These are phyloP conservation scores for Orbilia brochopaga DNA, from an alignment of 2,329 filamentous ascomycete species.

Conservation along the genomic window DNA sequence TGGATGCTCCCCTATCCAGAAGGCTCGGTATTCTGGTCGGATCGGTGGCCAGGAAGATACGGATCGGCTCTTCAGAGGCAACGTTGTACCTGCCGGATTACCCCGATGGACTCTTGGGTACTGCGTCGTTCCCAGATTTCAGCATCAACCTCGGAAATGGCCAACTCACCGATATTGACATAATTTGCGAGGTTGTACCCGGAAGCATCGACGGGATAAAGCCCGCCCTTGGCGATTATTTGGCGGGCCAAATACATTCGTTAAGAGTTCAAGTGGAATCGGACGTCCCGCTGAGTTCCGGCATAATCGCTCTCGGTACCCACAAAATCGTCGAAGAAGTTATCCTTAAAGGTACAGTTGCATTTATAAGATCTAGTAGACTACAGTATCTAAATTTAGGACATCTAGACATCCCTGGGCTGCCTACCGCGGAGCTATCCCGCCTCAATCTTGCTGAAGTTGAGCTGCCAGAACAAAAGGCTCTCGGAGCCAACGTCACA, in stretches of 20 bases:
- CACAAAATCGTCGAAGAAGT: conserved; percentile 77
- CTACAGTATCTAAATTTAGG: conserved; percentile 25
- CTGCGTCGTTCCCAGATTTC: conserved; percentile 75
- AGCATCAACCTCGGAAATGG: conserved; percentile 78
- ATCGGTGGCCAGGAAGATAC: conserved; percentile 77
- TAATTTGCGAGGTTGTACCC: conserved; percentile 76
- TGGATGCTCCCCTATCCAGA: conserved; percentile 72
- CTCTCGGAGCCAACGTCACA: conserved; percentile 80
- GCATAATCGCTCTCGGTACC: conserved; percentile 77
- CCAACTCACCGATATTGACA: conserved; percentile 76
- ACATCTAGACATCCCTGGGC: conserved; percentile 70
- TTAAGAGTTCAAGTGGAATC: conserved; percentile 77
- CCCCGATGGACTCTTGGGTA: conserved; percentile 76
- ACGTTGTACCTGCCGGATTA: conserved; percentile 82
- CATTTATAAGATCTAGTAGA: conserved; percentile 28
- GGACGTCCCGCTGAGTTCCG: conserved; percentile 75
- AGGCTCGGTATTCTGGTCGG: conserved; percentile 78
- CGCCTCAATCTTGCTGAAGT: conserved; percentile 80
- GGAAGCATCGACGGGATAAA: conserved; percentile 79
- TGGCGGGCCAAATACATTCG: conserved; percentile 75
- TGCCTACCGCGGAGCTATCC: conserved; percentile 83
- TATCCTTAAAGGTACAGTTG: conserved; percentile 77
- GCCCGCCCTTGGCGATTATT: conserved; percentile 82
- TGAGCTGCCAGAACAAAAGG: conserved; percentile 64
- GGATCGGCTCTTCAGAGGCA: conserved; percentile 74